Base-by-base conservation (phyloP, 2,329 filamentous ascomycete species). In the Magnaporthales sp. region DNA sequence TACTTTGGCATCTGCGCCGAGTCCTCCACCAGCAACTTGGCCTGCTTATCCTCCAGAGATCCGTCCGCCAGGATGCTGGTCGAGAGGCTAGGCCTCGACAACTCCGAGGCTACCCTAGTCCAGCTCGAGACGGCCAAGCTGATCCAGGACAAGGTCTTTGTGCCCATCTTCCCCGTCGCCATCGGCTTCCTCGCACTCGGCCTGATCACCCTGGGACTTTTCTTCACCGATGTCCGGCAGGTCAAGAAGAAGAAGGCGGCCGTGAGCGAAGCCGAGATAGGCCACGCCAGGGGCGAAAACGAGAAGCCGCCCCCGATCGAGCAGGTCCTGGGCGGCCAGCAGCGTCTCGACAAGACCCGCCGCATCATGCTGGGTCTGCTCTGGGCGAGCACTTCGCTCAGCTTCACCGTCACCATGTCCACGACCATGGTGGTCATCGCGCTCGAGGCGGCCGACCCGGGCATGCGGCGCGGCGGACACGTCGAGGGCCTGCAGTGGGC, bases 161-260 rank as follows among this genome's bases (percentile, higher is more conserved):
- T n/a, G 3, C 54, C 64, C 27, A 24, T 62, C 8, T 31, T 62
- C 29, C 30, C 64, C 30, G 64, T 31, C 22, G 27, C 64, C 15
- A 38, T 62, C 67, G 11, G 67, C 65, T 67, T 64, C 54, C 31
- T 70, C 58, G 15, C 62, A 27, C n/a, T 46, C 38, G 26, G 63
- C 65, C 26, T 68, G 66, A 29, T 66, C 67, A 32, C 67, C 68
- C 46, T 63, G 60, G 38, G 54, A 64, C 30, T 61, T n/a, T 15
- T 10, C 24, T 22, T 63, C 24, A 56, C 31, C 24, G 56, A 60
- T 10, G 8, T 15, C 11, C 29, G 56, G 56, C 22, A 24, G 24
- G 15, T 11, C 56, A 60, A 60, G 56, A 60, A 27, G 56, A 29
- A 60, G 54, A 24, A 13, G 24, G 26, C 24, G 24, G 27, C 11